phyloP scores from a whole-genome alignment of 2,329 filamentous ascomycete species.

The Cladosporium sphaerospermum region DNA sequence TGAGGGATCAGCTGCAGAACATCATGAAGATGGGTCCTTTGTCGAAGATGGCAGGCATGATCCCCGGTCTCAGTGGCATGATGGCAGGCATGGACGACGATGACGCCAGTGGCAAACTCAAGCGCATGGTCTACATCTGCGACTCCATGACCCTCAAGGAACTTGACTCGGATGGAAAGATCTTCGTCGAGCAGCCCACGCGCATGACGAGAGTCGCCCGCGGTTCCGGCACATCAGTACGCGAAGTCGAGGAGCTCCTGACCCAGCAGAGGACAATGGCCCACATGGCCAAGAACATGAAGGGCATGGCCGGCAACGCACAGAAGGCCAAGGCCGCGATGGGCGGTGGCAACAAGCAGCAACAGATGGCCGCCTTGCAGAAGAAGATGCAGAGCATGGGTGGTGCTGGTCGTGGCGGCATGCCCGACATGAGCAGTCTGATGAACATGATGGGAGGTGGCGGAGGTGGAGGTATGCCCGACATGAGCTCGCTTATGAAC shows the following conservation, averaged over 20 bases:
- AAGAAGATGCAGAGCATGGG: conserved; percentile 91
- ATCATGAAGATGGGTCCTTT: conserved; percentile 99
- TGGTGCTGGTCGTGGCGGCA: conserved; percentile 52
- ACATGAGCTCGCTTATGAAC: conserved; percentile 68
- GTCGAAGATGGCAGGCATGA: conserved; percentile 98
- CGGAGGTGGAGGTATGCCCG: conserved; percentile 56
- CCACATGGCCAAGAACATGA: conserved; percentile 98
- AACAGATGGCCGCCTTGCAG: conserved; percentile 96
- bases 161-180: conserved; percentile 88
- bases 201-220: conserved; percentile 87
- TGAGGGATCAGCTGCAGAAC: conserved; percentile 90
- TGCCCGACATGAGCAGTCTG: conserved; percentile 78
- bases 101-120: conserved; percentile 85
- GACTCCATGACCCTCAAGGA: conserved; percentile 97
- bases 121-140: conserved; percentile 98
- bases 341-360: conserved; percentile 82
- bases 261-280: conserved; percentile 99
- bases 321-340: conserved; percentile 86
- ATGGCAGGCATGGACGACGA: conserved; percentile 97
- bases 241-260: conserved; percentile 92
- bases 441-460: conserved; percentile 85
- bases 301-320: conserved; percentile 96
- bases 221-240: conserved; percentile 83
- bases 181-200: conserved; percentile 85
- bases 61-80: conserved; percentile 86